Evolutionary conservation across 202 grass and related monocot species (phyloP).

Genomic region (Schoenoplectus tabernaemontani): DNA sequence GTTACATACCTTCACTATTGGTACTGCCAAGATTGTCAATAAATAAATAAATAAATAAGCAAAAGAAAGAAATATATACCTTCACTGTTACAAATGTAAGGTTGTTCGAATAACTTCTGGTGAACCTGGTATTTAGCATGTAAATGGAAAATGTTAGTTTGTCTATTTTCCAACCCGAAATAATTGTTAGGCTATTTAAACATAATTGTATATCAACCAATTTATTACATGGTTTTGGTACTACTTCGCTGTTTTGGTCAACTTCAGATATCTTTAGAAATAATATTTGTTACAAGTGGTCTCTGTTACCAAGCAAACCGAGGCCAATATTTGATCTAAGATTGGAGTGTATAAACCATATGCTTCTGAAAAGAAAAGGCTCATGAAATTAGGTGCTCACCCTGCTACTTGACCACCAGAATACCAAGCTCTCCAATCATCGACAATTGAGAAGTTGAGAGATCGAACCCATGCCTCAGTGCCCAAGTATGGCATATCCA

Average conservation of each 20-base stretch:
- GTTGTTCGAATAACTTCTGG: conserved; percentile 51
- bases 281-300: neutral
- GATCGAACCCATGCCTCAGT: conserved; percentile 53
- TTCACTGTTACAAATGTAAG: conserved; percentile 78
- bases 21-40: no score
- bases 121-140: conserved; percentile 25
- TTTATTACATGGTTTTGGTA: neutral
- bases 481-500: conserved; percentile 48
- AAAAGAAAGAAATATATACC: no score
- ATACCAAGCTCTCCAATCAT: conserved; percentile 56
- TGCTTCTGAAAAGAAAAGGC: neutral
- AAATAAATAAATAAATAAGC: no score
- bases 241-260: neutral
- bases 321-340: neutral
- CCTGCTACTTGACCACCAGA: conserved; percentile 52
- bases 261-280: neutral
- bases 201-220: neutral
- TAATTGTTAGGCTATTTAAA: neutral
- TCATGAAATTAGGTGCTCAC: conserved; percentile 1
- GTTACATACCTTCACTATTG: no score
- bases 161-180: neutral
- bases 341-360: neutral
- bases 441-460: conserved; percentile 37
- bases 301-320: neutral
- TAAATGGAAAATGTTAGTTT: neutral